A percentile compares a stretch with the other conserved stretches of the same genome.
These are phyloP conservation scores for Coffea humblotiana DNA, from an alignment of 305 asterid genomes.

Conservation along the genomic window DNA sequence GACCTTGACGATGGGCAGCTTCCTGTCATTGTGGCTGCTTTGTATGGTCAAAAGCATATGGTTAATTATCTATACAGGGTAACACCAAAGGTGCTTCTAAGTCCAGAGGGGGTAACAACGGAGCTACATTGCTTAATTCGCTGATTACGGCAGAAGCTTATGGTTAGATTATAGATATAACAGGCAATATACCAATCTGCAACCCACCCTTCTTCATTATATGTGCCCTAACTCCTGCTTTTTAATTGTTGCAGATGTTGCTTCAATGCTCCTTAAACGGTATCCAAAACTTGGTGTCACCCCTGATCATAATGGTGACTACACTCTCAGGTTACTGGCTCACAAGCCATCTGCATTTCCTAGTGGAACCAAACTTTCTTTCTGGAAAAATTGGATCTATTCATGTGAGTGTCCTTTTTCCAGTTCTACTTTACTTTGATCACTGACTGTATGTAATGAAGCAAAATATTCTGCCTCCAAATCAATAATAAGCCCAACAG, in stretches of 20 bases:
- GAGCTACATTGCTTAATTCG: slow-evolving; percentile 33
- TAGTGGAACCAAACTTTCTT: slow-evolving; percentile 27
- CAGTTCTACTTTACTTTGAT: background rate
- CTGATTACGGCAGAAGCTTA: slow-evolving; percentile 40
- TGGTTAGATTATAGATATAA: slow-evolving; percentile 16
- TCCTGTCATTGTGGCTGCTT: slow-evolving; percentile 41
- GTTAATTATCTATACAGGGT: slow-evolving; percentile 28
- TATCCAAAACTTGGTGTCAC: slow-evolving; percentile 35
- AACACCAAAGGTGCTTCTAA: slow-evolving; percentile 16
- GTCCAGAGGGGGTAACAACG: slow-evolving; percentile 30
- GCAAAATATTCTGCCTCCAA: background rate
- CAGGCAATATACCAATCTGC: background rate
- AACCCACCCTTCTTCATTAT: no score
- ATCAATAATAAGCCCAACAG: no score
- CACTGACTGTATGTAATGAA: background rate
- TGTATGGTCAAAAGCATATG: slow-evolving; percentile 35
- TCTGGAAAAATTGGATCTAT: slow-evolving; percentile 38
- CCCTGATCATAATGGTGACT: slow-evolving; percentile 29
- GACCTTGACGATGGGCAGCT: slow-evolving; percentile 41
- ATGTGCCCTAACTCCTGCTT: background rate
- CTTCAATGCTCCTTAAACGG: slow-evolving; percentile 26
- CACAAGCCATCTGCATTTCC: slow-evolving; percentile 44
- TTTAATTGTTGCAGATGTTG: slow-evolving; percentile 26
- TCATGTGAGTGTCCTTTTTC: slow-evolving; percentile 24
- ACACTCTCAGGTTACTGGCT: slow-evolving; percentile 33